Conservation (phyloP, 208 protist genomes). For the Wallacemonas sp. region DNA sequence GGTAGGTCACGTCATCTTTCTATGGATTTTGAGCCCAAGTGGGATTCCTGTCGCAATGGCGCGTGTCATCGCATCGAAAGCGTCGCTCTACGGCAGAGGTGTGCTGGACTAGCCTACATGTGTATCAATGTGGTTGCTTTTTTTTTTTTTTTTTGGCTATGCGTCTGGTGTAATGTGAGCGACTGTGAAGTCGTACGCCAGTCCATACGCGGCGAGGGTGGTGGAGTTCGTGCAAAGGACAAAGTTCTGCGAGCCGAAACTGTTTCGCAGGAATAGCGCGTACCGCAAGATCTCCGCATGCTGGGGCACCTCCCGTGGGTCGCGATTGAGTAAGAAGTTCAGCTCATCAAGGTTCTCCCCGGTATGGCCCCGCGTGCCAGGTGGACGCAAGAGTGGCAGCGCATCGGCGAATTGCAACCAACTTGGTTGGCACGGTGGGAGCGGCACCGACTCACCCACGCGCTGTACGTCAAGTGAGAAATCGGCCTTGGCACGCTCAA, state of each 20-base stretch:
- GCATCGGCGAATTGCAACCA: constrained; percentile 43
- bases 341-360: constrained; percentile 13
- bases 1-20: no score
- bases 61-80: no score
- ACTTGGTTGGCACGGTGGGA: constrained; percentile 28
- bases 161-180: constrained; percentile 29
- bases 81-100: no score
- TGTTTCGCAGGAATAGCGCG: constrained; percentile 33
- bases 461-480: constrained; percentile 72
- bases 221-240: constrained; percentile 71
- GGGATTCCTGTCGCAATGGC: no score
- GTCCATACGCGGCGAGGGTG: constrained; percentile 61
- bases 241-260: constrained; percentile 31
- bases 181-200: constrained; percentile 60
- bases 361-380: background rate
- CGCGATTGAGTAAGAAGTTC: constrained; percentile 44
- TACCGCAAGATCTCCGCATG: constrained; percentile 50
- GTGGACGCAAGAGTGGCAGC: constrained; percentile 27
- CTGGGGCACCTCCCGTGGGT: constrained; percentile 44
- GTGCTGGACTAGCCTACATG: no score
- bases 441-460: constrained; percentile 32
- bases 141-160: background rate
- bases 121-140: background rate
- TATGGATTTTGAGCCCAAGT: no score
- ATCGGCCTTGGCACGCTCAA: constrained; percentile 55